phyloP scores from a whole-genome alignment of 2,329 filamentous ascomycete species.

The Hypoxylon rubiginosum region DNA sequence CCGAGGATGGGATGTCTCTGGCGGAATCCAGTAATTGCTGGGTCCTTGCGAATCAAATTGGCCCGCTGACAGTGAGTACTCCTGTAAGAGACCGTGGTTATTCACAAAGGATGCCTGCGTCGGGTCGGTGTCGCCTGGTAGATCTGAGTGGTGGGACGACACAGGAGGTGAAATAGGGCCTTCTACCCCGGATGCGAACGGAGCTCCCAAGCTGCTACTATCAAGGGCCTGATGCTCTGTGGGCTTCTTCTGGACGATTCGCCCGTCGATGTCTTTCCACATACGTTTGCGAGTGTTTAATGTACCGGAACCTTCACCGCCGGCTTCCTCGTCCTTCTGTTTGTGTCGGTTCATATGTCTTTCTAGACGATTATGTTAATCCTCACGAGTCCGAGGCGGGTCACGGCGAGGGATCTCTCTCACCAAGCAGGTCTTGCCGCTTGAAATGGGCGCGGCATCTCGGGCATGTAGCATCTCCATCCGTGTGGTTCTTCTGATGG shows the following conservation, averaged over 20 bases:
- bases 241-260: constrained; percentile 63
- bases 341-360: constrained; percentile 69
- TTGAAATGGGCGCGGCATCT: constrained; percentile 73
- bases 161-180: constrained; percentile 37
- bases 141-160: constrained; percentile 36
- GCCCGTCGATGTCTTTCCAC: constrained; percentile 67
- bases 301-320: constrained; percentile 63
- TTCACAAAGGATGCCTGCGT: constrained; percentile 19
- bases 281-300: constrained; percentile 68
- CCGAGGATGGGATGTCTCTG: constrained; percentile 18
- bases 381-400: neutral
- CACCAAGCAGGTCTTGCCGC: constrained; percentile 70
- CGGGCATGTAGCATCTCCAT: constrained; percentile 67
- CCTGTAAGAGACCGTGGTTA: constrained; percentile 18
- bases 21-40: constrained; percentile 24
- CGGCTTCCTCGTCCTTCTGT: constrained; percentile 68
- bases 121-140: constrained; percentile 26
- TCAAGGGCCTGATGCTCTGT: constrained; percentile 19
- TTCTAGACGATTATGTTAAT: constrained; percentile 56
- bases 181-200: constrained; percentile 20
- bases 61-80: constrained; percentile 22
- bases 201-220: constrained; percentile 9
- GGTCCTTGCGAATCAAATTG: constrained; percentile 29
- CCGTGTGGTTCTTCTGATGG: constrained; percentile 69
- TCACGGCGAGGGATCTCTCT: constrained; percentile 38